These are phyloP conservation scores for Moricandia arvensis DNA, from an alignment of 345 rosid genomes.

Conservation along the genomic window DNA sequence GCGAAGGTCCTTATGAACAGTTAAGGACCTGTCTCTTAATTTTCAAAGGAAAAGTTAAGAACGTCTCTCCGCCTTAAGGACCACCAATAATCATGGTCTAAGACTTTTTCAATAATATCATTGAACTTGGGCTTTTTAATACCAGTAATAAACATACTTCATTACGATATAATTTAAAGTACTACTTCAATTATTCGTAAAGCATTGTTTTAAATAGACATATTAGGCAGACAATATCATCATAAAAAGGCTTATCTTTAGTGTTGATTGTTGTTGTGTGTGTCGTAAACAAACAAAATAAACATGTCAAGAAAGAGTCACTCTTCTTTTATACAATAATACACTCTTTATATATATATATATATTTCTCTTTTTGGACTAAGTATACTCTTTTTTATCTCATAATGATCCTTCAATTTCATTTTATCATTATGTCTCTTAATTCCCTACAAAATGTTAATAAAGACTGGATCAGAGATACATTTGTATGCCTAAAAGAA, in stretches of 20 bases:
- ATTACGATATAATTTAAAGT: no score
- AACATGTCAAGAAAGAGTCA: constrained; percentile 11
- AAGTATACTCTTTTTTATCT: not conserved
- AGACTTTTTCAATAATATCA: no score
- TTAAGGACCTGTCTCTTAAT: no score
- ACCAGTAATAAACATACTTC: no score
- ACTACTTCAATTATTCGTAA: no score
- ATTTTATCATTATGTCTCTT: not conserved
- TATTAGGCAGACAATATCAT: not conserved
- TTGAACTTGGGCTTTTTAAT: no score
- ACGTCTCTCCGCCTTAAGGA: no score
- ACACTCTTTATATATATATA: not conserved
- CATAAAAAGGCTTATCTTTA: constrained; percentile 2
- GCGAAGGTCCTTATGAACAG: no score
- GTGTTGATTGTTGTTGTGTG: constrained; percentile 2
- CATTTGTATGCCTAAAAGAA: no score
- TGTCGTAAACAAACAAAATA: constrained; percentile 4
- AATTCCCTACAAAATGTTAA: constrained; percentile 21
- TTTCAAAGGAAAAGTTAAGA: no score
- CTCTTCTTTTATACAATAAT: constrained; percentile 6
- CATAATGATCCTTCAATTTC: not conserved
- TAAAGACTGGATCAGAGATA: not conserved
- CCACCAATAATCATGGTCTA: no score
- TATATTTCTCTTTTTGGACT: not conserved
- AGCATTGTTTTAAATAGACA: not conserved